These are phyloP conservation scores for Ophiostoma fasciatum DNA, from an alignment of 2,329 filamentous ascomycete species.

Conservation along the genomic window DNA sequence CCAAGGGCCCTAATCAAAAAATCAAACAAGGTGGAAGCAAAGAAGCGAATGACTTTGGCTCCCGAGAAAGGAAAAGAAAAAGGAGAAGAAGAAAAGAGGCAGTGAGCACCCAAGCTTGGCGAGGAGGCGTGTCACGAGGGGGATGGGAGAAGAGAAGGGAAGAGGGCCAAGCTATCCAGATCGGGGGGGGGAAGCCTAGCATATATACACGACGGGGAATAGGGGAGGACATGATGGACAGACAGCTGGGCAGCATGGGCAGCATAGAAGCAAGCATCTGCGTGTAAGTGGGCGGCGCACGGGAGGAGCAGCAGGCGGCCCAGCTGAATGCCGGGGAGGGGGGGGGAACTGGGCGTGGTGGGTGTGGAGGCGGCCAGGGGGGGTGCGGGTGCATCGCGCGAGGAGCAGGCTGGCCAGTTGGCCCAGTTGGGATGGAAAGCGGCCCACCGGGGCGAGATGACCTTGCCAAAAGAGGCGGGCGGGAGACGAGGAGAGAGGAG, in stretches of 20 bases:
- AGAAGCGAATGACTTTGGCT: constrained; percentile 44
- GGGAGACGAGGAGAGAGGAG: background rate
- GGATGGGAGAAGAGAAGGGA: constrained; percentile 7
- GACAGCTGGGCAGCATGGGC: no score
- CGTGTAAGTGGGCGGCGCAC: constrained; percentile 8
- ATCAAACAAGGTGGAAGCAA: constrained; percentile 26
- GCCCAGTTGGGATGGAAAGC: constrained; percentile 1
- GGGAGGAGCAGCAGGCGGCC: no score
- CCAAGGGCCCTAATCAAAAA: constrained; percentile 15
- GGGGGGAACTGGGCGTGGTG: constrained; percentile 4
- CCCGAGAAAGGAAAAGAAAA: constrained; percentile 17
- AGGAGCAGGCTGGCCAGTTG: background rate
- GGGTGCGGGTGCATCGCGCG: background rate
- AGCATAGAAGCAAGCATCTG: no score
- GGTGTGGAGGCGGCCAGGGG: constrained; percentile 1
- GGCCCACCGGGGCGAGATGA: constrained; percentile 3
- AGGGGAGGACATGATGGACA: no score
- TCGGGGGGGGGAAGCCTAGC: no score
- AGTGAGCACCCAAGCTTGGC: constrained; percentile 5
- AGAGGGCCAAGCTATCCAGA: no score
- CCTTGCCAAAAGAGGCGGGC: no score
- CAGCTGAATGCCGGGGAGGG: background rate
- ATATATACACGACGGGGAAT: constrained; percentile 8
- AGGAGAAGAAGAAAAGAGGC: background rate
- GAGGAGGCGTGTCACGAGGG: constrained; percentile 3